Evolutionary conservation across 805 yeast genomes (phyloP), one percentile per base, ranked within the genome.

Genomic region (Metschnikowia arizonensis): DNA sequence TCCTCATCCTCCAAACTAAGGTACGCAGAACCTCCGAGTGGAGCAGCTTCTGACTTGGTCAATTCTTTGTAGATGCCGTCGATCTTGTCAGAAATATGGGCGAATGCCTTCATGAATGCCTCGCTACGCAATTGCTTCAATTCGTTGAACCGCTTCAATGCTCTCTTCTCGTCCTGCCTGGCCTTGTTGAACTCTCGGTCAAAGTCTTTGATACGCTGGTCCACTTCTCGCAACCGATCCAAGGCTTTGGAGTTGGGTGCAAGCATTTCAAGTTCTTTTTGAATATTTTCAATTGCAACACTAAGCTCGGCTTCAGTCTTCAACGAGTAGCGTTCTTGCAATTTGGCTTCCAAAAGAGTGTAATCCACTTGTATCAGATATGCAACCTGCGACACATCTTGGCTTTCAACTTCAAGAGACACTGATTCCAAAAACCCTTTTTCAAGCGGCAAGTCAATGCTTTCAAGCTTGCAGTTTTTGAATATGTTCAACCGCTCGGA

Each of bases 11-110:
- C 96, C 30, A 89, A 65, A 0, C 91, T 83, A 46, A 93, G 70
- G 50, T 87, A 84, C 0, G 98, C 98, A n/a, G 93, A 82, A 1
- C 98, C 98, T 34, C 97, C 97, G 24, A 85, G 72, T 1, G 95
- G 83, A 26, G 87, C 79, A 0, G 82, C 77, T 3, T 74, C 65
- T 0, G 85, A 77, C 52, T 78, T 82, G 0, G 97, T 93, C 41
- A 93, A 72, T 56, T 90, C 97, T 58, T 89, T 84, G 64, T 91
- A 93, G 8, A 88, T 82, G 0, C 69, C 65, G 60, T 87, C 95
- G 52, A 93, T 84, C 45, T 77, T 74, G 2, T 70, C 73, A 3
- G 91, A 78, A 26, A 91, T 83, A 56, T 85, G 88, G n/a, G 78
- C 74, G 56, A 84, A 89, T 0, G 96, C 91, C 32, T 73, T 70